phyloP scores from a whole-genome alignment of 2,329 filamentous ascomycete genomes.

The Alternaria infectoria region DNA sequence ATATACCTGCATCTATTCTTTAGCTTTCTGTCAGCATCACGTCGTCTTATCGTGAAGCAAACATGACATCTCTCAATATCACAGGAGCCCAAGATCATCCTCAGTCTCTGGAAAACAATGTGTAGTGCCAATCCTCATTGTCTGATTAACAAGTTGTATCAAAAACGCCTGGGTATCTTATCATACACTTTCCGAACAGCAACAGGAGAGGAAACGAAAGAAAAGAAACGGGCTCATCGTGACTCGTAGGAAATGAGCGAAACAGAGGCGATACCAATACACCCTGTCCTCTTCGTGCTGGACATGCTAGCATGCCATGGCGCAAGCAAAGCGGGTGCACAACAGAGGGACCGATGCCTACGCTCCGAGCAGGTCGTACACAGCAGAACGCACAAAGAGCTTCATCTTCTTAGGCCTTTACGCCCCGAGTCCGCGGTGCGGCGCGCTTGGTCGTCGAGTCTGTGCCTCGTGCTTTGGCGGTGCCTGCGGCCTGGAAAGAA shows the following conservation, averaged over 20 bases:
- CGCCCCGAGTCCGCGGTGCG: slow-evolving; percentile 9
- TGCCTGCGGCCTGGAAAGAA: slow-evolving; percentile 14
- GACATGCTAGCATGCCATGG: not conserved
- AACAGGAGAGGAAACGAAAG: not conserved
- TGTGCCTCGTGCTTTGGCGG: slow-evolving; percentile 16
- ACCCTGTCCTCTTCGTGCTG: not conserved
- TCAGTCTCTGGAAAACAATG: too few species aligned
- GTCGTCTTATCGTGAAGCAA: not conserved
- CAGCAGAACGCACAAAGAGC: not conserved
- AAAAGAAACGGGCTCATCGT: not conserved
- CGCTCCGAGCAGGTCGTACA: not conserved
- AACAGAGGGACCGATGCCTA: not conserved
- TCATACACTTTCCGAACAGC: slow-evolving; percentile 10
- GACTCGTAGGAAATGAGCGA: not conserved
- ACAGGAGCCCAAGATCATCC: not conserved
- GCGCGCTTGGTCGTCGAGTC: slow-evolving; percentile 12
- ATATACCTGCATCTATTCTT: not conserved
- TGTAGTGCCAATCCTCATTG: not conserved
- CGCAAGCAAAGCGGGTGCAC: not conserved
- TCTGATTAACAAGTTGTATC: not conserved
- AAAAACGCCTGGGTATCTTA: slow-evolving; percentile 12
- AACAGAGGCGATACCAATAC: not conserved
- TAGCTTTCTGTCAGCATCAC: not conserved
- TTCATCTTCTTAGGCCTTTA: not conserved
- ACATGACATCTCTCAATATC: not conserved